Evolutionary conservation across 2,329 filamentous ascomycete species (phyloP).

Genomic region (Neofusicoccum laricinum): DNA sequence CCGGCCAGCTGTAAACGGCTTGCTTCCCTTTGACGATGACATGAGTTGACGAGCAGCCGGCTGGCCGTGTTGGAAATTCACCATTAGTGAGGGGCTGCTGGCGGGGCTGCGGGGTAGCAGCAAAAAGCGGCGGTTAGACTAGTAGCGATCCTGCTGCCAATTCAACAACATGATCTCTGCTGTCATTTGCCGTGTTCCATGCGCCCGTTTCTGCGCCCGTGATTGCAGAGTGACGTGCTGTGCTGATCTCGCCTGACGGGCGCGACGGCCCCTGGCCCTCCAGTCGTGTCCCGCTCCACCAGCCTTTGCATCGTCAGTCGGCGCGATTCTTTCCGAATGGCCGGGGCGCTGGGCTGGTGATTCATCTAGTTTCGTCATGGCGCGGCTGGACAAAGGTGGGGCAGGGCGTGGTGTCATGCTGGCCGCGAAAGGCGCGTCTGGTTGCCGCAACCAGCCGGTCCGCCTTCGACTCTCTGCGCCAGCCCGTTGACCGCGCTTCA

Average conservation of each 20-base stretch:
- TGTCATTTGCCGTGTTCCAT: slow-evolving; percentile 1
- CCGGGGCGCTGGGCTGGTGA: neutral
- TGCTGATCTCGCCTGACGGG: neutral
- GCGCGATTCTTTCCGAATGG: slow-evolving; percentile 3
- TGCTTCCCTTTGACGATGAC: slow-evolving; percentile 1
- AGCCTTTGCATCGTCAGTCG: neutral
- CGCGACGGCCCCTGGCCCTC: neutral
- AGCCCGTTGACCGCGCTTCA: neutral
- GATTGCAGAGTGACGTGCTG: neutral
- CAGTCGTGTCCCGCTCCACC: slow-evolving; percentile 1
- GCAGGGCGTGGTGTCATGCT: neutral
- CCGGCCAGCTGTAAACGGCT: slow-evolving; percentile 38
- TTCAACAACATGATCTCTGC: slow-evolving; percentile 6
- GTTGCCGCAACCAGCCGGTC: neutral
- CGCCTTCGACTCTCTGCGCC: neutral
- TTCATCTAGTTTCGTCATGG: neutral
- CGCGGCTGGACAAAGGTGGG: neutral
- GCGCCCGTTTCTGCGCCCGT: neutral
- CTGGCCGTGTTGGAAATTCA: neutral
- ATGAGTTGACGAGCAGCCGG: slow-evolving; percentile 10
- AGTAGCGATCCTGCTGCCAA: slow-evolving; percentile 10
- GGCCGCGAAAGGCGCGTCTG: neutral
- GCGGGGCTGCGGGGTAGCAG: slow-evolving; percentile 16
- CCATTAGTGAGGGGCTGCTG: slow-evolving; percentile 13
- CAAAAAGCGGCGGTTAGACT: slow-evolving; percentile 16